Evolutionary conservation across 164 flowering plant species (phyloP).

Genomic region (Kingdonia uniflora): DNA sequence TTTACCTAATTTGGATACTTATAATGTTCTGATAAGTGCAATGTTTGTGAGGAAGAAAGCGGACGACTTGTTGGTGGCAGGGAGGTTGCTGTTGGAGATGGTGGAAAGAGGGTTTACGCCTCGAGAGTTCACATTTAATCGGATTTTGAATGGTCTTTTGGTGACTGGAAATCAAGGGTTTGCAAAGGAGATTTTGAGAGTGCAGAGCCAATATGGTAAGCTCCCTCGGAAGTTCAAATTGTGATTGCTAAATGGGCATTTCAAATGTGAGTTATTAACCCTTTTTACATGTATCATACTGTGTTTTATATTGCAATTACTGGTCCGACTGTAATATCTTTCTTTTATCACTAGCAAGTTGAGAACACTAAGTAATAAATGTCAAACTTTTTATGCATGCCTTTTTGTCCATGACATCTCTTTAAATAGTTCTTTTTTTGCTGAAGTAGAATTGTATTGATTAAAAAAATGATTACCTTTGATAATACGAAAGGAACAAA

Average conservation of each 20-base stretch:
- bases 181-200: conserved; percentile 68
- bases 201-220: conserved; percentile 47
- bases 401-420: no score
- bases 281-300: not conserved
- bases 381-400: no score
- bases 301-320: not conserved
- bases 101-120: conserved; percentile 80
- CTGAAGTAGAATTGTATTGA: no score
- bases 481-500: no score
- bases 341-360: no score
- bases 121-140: conserved; percentile 49
- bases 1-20: conserved; percentile 86
- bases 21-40: conserved; percentile 61
- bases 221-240: conserved; percentile 56
- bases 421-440: no score
- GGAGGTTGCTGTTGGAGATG: conserved; percentile 83
- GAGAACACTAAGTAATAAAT: no score
- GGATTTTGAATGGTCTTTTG: conserved; percentile 76
- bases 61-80: conserved; percentile 71
- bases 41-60: conserved; percentile 77
- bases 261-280: not conserved
- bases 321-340: no score
- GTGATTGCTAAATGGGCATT: conserved; percentile 15
- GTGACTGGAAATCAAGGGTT: conserved; percentile 75
- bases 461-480: no score